Evolutionary conservation across 2,329 filamentous ascomycete species (phyloP).

Genomic region (Neocucurbitaria cava): DNA sequence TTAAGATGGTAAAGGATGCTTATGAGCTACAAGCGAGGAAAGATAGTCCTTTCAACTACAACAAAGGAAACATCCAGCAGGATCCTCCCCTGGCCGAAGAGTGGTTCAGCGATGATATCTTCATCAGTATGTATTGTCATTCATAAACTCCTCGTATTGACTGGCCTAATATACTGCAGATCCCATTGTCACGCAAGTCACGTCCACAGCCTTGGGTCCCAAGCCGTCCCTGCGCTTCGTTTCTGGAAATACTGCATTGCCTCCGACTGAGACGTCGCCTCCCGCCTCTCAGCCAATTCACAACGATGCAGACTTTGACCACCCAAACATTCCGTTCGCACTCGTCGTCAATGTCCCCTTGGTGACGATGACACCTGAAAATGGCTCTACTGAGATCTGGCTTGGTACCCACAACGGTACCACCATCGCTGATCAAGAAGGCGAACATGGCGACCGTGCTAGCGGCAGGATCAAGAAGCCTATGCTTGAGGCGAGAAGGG

Average conservation of each 20-base stretch:
- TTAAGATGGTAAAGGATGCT: constrained; percentile 67
- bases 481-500: constrained; percentile 25
- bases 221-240: constrained; percentile 40
- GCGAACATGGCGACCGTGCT: constrained; percentile 50
- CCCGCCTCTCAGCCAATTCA: constrained; percentile 44
- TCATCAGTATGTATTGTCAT: constrained; percentile 56
- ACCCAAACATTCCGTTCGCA: constrained; percentile 51
- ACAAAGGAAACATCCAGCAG: constrained; percentile 68
- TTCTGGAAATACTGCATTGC: constrained; percentile 50
- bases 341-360: constrained; percentile 58
- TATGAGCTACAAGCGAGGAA: constrained; percentile 58
- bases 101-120: constrained; percentile 52
- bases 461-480: constrained; percentile 39
- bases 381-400: constrained; percentile 61
- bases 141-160: background rate
- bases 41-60: constrained; percentile 67
- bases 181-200: constrained; percentile 63
- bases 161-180: constrained; percentile 46
- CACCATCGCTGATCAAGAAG: constrained; percentile 41
- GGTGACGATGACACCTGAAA: constrained; percentile 53
- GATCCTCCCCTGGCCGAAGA: constrained; percentile 61
- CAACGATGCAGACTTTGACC: constrained; percentile 44
- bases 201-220: constrained; percentile 53
- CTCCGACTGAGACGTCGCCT: constrained; percentile 51
- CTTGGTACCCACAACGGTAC: constrained; percentile 55